Evolutionary conservation across 1,139 yeast species (phyloP).

Genomic region (Geotrichum restrictum): DNA sequence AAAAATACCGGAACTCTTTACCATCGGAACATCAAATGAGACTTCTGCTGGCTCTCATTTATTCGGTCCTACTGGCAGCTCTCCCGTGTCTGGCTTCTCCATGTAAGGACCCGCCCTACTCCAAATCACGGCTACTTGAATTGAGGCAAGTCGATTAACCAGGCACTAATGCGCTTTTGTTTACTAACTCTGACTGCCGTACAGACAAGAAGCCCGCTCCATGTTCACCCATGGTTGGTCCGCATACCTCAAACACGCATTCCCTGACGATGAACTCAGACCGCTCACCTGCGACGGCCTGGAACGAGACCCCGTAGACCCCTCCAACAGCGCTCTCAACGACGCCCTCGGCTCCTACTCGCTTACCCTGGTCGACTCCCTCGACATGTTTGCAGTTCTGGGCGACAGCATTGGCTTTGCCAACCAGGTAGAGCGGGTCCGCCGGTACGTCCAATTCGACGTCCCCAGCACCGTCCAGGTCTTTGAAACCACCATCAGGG

Average conservation of each 20-base stretch:
- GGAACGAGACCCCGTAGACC: constrained; percentile 56
- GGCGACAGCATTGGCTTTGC: constrained; percentile 58
- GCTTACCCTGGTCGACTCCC: constrained; percentile 68
- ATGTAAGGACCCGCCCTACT: neutral
- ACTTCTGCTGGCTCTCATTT: too few species aligned
- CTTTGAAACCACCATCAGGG: constrained; percentile 77
- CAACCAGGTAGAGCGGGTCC: constrained; percentile 47
- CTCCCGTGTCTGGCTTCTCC: neutral
- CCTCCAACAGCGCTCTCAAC: constrained; percentile 53
- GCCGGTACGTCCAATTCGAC: constrained; percentile 47
- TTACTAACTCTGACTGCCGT: neutral
- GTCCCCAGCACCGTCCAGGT: constrained; percentile 75
- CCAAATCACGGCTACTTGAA: neutral
- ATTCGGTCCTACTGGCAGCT: too few species aligned
- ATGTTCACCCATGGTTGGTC: constrained; percentile 74
- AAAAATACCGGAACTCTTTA: too few species aligned
- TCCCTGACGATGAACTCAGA: constrained; percentile 76
- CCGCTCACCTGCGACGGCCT: constrained; percentile 71
- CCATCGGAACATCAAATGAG: too few species aligned
- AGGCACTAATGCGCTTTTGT: too few species aligned
- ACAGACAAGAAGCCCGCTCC: constrained; percentile 16
- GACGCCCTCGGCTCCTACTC: constrained; percentile 86
- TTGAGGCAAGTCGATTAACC: neutral
- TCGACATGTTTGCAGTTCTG: constrained; percentile 73
- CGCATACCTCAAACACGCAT: constrained; percentile 64